Evolutionary conservation across 1,284 basidiomycete genomes (phyloP).

Genomic region (Leccinum brunneo-olivaceum): DNA sequence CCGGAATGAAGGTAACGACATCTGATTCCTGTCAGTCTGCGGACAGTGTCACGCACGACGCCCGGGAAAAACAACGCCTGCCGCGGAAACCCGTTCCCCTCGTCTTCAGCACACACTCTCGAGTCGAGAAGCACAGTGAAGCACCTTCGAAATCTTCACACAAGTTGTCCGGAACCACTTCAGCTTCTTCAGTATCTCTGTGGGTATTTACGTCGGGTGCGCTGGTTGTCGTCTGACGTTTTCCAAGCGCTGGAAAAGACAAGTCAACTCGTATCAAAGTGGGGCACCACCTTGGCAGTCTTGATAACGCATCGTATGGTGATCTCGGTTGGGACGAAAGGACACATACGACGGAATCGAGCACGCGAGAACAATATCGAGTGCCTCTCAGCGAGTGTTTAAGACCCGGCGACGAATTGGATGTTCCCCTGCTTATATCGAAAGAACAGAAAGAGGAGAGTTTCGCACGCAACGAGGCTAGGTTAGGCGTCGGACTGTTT

Average conservation of each 20-base stretch:
- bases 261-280: neutral
- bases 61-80: neutral
- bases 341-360: neutral
- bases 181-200: neutral
- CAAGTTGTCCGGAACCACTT: neutral
- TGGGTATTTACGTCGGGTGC: constrained; percentile 2
- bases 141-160: neutral
- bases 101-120: neutral
- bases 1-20: neutral
- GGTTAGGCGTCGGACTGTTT: constrained; percentile 2
- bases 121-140: neutral
- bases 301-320: neutral
- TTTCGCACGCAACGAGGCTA: neutral
- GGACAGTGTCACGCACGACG: neutral
- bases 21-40: neutral
- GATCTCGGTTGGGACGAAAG: constrained; percentile 7
- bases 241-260: neutral
- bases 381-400: constrained; percentile 19
- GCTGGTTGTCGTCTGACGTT: constrained; percentile 1
- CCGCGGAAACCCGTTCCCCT: neutral
- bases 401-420: neutral
- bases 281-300: neutral
- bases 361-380: constrained; percentile 8
- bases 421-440: neutral
- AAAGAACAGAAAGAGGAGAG: neutral